phyloP scores from a whole-genome alignment of 2,329 filamentous ascomycete genomes.

The Calonectria pauciramosa region DNA sequence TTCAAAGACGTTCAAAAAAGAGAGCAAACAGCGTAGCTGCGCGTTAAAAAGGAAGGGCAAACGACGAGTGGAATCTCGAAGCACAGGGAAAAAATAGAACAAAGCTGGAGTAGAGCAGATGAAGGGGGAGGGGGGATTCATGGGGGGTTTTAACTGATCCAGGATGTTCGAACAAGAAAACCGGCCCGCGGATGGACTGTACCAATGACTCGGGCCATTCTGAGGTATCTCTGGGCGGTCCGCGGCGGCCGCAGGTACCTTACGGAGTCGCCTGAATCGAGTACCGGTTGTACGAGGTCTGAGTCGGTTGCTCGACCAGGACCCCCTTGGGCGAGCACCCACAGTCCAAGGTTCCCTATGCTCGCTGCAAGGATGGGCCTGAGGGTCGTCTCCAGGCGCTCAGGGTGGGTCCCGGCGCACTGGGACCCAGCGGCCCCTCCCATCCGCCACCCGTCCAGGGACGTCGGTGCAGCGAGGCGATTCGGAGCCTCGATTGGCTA shows the following conservation, averaged over 20 bases:
- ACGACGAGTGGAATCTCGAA: conserved; percentile 41
- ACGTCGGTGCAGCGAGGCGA: not conserved
- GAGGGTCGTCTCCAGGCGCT: conserved; percentile 5
- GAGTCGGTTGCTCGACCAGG: not conserved
- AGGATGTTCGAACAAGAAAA: conserved; percentile 14
- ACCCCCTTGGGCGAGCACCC: conserved; percentile 3
- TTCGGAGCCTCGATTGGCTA: not conserved
- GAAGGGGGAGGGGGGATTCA: conserved; percentile 42
- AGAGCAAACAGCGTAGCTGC: conserved; percentile 52
- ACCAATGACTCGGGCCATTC: not conserved
- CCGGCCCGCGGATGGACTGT: conserved; percentile 12
- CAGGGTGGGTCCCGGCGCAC: conserved; percentile 19
- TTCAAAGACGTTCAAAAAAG: conserved; percentile 64
- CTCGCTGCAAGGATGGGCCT: conserved; percentile 36
- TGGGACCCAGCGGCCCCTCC: not conserved
- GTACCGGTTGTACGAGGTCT: conserved; percentile 23
- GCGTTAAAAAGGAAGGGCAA: conserved; percentile 47
- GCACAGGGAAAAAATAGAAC: conserved; percentile 36
- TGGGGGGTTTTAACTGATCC: conserved; percentile 39
- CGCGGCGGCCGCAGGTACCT: not conserved
- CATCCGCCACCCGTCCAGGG: conserved; percentile 1
- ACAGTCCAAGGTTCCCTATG: not conserved
- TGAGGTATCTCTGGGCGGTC: not conserved
- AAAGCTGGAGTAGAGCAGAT: conserved; percentile 30
- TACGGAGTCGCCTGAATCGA: conserved; percentile 10